Evolutionary conservation across 1,139 yeast species (phyloP), one percentile per base, ranked within the genome.

Genomic region (Torulaspora globosa): DNA sequence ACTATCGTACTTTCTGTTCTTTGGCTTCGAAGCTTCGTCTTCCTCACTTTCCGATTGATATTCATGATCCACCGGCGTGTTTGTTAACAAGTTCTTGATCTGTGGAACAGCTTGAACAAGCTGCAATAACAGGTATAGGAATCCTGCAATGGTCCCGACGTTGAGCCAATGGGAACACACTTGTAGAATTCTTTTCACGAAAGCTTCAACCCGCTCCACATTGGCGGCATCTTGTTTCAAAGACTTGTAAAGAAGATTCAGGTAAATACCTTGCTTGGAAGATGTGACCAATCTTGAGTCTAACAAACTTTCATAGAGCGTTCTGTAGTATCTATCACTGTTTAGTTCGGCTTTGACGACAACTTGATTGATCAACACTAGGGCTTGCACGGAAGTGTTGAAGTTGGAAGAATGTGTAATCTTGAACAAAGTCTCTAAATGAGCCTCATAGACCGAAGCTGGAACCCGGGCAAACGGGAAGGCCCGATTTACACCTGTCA

Each of bases 401-500:
- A 92, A 90, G 66, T 94, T 94, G 24, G 95, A 80, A 18, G 96
- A 84, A 66, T 92, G 97, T 2, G 97, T 90, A 60, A 92, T 90
- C 60, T 80, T 80, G 73, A 84, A 94, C 48, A 92, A 71, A 0
- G 95, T 84, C 60, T 88, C 83, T 61, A 90, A 73, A 68, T 94
- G 97, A 52, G 76, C 73, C 53, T 82, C 80, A 66, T 87, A 90
- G 7, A 80, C 77, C 16, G 80, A 81, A 43, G 80, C 74, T 7
- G 95, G 85, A 47, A 94, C 73, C 51, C 79, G 76, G 1, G 96
- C 82, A 64, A 87, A 92, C 47, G 98, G 97, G 74, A 87, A 90
- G 0, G 98, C 94, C 70, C 99, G 84, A 66, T 94, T 94, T 51
- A 92, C 78, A 54, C 99, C 99, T 1, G 98, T 89, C 54, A 92